phyloP scores from a whole-genome alignment of 140 eudicot species.

The Cichorium intybus region DNA sequence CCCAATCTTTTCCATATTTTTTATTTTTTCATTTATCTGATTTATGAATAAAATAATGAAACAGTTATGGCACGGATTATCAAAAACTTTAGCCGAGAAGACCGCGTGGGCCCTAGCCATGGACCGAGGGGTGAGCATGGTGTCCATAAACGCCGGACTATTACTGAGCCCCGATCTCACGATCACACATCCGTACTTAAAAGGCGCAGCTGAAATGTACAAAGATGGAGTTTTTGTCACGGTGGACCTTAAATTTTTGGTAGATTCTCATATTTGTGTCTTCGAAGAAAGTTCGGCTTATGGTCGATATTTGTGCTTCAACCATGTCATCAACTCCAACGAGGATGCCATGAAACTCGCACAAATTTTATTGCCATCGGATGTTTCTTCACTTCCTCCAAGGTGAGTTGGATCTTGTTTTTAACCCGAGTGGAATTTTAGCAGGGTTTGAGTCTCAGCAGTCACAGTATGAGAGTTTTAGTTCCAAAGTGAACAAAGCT shows the following conservation, averaged over 20 bases:
- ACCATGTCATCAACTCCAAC: slow-evolving; percentile 55
- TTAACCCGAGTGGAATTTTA: background rate
- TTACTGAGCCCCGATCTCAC: slow-evolving; percentile 50
- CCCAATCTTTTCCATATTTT: too few relatives aligned
- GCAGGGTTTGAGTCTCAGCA: background rate
- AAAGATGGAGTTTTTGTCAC: slow-evolving; percentile 73
- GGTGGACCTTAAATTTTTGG: slow-evolving; percentile 71
- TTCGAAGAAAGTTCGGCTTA: slow-evolving; percentile 75
- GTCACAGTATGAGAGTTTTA: background rate
- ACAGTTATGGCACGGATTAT: slow-evolving; percentile 87
- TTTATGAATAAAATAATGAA: background rate
- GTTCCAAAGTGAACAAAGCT: background rate
- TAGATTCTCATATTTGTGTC: slow-evolving; percentile 78
- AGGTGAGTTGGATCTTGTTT: slow-evolving; percentile 31
- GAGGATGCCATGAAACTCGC: slow-evolving; percentile 71
- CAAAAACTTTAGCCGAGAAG: slow-evolving; percentile 83
- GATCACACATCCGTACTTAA: slow-evolving; percentile 73
- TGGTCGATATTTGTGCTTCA: slow-evolving; percentile 88
- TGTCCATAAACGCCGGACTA: slow-evolving; percentile 67
- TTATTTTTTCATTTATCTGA: background rate
- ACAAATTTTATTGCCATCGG: slow-evolving; percentile 39
- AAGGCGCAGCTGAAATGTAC: slow-evolving; percentile 94
- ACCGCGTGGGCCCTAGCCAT: slow-evolving; percentile 92
- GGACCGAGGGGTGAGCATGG: slow-evolving; percentile 95
- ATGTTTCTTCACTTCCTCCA: slow-evolving; percentile 46